Evolutionary conservation across 345 rosid species (phyloP).

Genomic region (Citrus sp.): DNA sequence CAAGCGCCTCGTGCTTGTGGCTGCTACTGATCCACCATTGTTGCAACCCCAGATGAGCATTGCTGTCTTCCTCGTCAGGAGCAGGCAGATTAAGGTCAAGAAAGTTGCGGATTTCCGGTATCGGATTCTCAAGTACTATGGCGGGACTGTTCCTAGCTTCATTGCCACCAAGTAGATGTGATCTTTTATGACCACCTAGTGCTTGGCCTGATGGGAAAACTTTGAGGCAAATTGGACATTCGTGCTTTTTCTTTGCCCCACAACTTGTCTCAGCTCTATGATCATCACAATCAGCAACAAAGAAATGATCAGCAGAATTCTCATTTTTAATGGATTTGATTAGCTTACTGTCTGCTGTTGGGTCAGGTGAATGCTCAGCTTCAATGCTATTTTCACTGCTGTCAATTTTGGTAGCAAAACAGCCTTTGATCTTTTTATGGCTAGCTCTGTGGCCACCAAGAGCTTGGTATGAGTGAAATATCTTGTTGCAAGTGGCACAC

Average conservation of each 20-base stretch:
- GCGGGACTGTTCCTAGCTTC: conserved; percentile 18
- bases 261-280: conserved; percentile 16
- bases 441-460: conserved; percentile 89
- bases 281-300: conserved; percentile 10
- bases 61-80: conserved; percentile 45
- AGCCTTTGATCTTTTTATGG: conserved; percentile 51
- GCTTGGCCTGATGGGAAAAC: conserved; percentile 83
- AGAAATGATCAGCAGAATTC: neutral
- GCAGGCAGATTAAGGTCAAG: conserved; percentile 62
- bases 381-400: conserved; percentile 32
- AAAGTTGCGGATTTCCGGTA: conserved; percentile 29
- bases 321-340: conserved; percentile 15
- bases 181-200: conserved; percentile 82
- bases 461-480: conserved; percentile 75
- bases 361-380: conserved; percentile 23
- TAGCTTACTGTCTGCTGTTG: conserved; percentile 14
- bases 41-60: conserved; percentile 35
- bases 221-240: conserved; percentile 60
- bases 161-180: conserved; percentile 36
- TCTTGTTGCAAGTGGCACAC: conserved; percentile 69
- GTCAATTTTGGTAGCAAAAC: conserved; percentile 29
- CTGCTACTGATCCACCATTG: conserved; percentile 56
- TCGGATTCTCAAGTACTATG: conserved; percentile 15
- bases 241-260: conserved; percentile 37
- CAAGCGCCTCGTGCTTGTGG: conserved; percentile 37